Base-by-base conservation (phyloP, 2,329 filamentous ascomycete genomes). In the Monascus ruber region DNA sequence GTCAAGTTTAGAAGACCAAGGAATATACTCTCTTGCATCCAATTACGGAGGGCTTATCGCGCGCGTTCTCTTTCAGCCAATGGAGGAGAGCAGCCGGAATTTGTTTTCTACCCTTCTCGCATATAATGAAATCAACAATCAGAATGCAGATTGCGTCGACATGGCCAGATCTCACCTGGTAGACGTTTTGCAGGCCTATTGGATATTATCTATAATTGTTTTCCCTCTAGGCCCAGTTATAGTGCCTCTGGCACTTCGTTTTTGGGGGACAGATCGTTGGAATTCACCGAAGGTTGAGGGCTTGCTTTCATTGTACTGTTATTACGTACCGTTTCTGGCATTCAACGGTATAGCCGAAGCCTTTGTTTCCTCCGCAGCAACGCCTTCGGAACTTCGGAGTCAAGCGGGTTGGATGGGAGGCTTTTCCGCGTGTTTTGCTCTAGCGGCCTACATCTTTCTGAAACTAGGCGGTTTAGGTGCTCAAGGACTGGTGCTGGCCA, bases 41-140 rank as follows among this genome's bases (percentile, higher is more conserved):
- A 98, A 96, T 62, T 98, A 91, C 58, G 91, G 91, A 24, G 85
- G 88, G 2, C 74, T 98, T 0, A 68, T 94, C 26, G 91, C 91
- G 0, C 77, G 91, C 3, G 77, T 96, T 47, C 68, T 98, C 37
- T 89, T 98, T 59, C 91, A 96, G 54, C 93, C 91, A 5, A 78
- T 98, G 43, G 91, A 98, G 62, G 93, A 98, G 63, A 89, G 83
- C 58, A 88, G 83, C 47, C 81, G 93, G 31, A 87, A 81, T 55
- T 80, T 94, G 56, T 95, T 96, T 53, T 88, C 86, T 38, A 83
- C 83, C 28, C 69, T 94, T 1, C 77, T 95, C 24, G 65, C 66
- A 61, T 71, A 53, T 42, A 34, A 51, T 44, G 35, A 42, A 5
- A 42, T 35, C 9, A 45, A 46, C 8, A 47, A 47, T 17, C 39